phyloP scores from a whole-genome alignment of 768 basidiomycete genomes.

The Vararia minispora region DNA sequence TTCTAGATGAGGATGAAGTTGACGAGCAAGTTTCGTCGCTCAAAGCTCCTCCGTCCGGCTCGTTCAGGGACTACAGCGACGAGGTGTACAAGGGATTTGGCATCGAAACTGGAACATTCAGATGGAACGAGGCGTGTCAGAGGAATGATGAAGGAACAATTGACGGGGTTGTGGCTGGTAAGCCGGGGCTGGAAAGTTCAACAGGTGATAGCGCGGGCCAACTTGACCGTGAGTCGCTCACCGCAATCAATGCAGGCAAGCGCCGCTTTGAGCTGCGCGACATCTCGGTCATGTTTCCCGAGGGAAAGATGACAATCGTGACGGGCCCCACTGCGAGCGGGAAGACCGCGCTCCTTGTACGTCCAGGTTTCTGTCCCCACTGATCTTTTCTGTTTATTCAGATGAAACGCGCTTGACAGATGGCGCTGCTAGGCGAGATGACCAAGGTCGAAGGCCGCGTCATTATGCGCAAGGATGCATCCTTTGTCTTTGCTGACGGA shows the following conservation, averaged over 20 bases:
- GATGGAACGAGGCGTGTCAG: constrained; percentile 38
- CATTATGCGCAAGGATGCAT: constrained; percentile 45
- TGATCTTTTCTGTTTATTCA: no score
- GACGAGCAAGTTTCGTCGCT: constrained; percentile 42
- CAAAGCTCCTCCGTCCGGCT: no score
- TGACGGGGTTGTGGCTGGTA: constrained; percentile 11
- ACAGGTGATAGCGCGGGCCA: constrained; percentile 14
- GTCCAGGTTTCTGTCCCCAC: constrained; percentile 42
- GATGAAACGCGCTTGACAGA: background rate
- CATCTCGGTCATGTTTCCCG: constrained; percentile 50
- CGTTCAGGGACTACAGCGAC: constrained; percentile 16
- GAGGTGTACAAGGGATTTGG: constrained; percentile 34
- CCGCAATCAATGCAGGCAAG: no score
- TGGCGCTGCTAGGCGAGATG: constrained; percentile 35
- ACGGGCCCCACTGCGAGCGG: constrained; percentile 61
- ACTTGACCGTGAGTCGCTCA: constrained; percentile 12
- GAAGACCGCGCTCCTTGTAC: constrained; percentile 53
- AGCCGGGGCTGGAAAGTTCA: constrained; percentile 4
- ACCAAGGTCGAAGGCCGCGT: constrained; percentile 42
- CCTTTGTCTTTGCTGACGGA: constrained; percentile 36
- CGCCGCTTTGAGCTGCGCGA: constrained; percentile 55
- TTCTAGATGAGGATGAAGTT: constrained; percentile 49
- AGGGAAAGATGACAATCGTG: constrained; percentile 45
- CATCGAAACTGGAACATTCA: constrained; percentile 36
- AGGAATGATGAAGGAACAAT: constrained; percentile 18